These are phyloP conservation scores for Rostrohypoxylon terebratum DNA, from an alignment of 495 filamentous ascomycete genomes.

Conservation along the genomic window DNA sequence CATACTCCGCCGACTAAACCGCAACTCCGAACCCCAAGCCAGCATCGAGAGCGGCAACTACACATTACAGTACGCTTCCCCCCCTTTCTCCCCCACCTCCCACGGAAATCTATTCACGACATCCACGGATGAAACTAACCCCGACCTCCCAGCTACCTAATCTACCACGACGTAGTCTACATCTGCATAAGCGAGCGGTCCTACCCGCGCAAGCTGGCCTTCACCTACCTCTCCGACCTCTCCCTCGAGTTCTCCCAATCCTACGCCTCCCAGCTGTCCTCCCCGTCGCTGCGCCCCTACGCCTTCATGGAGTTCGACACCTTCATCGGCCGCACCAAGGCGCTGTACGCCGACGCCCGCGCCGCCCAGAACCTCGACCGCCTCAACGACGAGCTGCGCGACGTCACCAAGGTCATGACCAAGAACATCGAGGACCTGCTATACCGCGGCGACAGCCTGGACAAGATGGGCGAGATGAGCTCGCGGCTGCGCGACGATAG, in stretches of 20 bases:
- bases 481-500: conserved; percentile 88
- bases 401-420: conserved; percentile 99
- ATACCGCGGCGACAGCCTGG: conserved; percentile 93
- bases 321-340: conserved; percentile 92
- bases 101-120: no score
- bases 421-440: conserved; percentile 99
- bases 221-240: conserved; percentile 97
- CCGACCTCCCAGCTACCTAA: conserved; percentile 74
- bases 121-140: neutral
- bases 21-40: conserved; percentile 89
- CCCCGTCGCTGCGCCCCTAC: conserved; percentile 84
- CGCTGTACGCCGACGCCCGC: conserved; percentile 92
- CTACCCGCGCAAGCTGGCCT: conserved; percentile 97
- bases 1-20: conserved; percentile 85
- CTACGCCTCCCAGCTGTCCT: conserved; percentile 79
- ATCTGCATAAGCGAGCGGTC: conserved; percentile 91
- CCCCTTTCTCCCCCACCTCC: neutral
- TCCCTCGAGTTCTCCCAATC: conserved; percentile 89
- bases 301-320: conserved; percentile 98
- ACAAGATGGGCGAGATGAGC: conserved; percentile 97
- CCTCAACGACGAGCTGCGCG: conserved; percentile 93
- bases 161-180: conserved; percentile 85
- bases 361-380: conserved; percentile 88
- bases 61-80: conserved; percentile 81
- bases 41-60: conserved; percentile 87